Evolutionary conservation across 139 green algal genomes (phyloP).

Genomic region (Eudorina sp.): DNA sequence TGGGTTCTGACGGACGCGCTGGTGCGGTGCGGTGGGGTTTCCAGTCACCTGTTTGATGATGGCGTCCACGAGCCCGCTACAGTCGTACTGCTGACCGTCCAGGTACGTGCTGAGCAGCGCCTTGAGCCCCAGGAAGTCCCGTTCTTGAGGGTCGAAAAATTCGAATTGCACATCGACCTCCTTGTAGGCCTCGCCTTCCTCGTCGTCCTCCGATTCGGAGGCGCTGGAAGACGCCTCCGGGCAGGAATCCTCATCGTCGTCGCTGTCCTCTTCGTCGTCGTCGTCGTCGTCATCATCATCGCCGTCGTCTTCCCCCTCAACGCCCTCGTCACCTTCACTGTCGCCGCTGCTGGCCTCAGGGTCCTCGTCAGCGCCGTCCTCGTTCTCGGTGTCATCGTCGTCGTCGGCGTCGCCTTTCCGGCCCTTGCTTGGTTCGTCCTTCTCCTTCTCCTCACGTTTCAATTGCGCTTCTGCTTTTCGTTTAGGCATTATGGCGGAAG

Average conservation of each 20-base stretch:
- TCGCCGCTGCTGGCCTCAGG: slow-evolving; percentile 34
- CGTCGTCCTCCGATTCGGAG: slow-evolving; percentile 51
- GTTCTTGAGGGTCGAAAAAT: slow-evolving; percentile 88
- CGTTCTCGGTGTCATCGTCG: slow-evolving; percentile 39
- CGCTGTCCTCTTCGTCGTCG: no score
- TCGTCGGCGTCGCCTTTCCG: no score
- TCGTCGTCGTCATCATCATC: slow-evolving; percentile 46
- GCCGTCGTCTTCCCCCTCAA: slow-evolving; percentile 27
- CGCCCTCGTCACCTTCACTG: slow-evolving; percentile 26
- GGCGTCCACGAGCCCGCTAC: slow-evolving; percentile 78
- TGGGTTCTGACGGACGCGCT: no score
- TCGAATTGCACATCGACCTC: slow-evolving; percentile 89
- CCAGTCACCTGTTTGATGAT: slow-evolving; percentile 85
- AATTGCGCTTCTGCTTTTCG: slow-evolving; percentile 25
- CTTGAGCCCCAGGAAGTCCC: slow-evolving; percentile 91
- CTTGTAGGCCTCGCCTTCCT: slow-evolving; percentile 61
- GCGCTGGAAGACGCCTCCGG: not conserved
- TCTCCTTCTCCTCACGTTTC: slow-evolving; percentile 28
- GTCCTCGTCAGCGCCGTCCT: slow-evolving; percentile 10
- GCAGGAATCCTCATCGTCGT: slow-evolving; percentile 22
- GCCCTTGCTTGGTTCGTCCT: not conserved
- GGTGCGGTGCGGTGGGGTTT: no score
- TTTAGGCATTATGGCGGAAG: slow-evolving; percentile 4
- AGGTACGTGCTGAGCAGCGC: slow-evolving; percentile 85
- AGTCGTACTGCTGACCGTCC: slow-evolving; percentile 80